Percentiles rank a stretch among this genome's conserved stretches.
Evolutionary conservation across 78 protist genomes (phyloP).

Genomic region (Dictyostelium discoideum): dicty_2.7 NC_007089.4:3916001-3916500

Average conservation of each 20-base stretch:
- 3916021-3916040: too few relatives aligned
- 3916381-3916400: too few relatives aligned
- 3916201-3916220: background rate
- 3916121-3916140: background rate
- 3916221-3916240: background rate
- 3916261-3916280: constrained; percentile 2
- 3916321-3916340: background rate
- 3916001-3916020: too few relatives aligned
- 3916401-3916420: too few relatives aligned
- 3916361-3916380: background rate
- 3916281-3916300: background rate
- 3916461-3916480: constrained; percentile 21
- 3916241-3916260: background rate
- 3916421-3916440: constrained; percentile 35
- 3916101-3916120: background rate
- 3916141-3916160: too few relatives aligned
- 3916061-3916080: too few relatives aligned
- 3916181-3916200: background rate
- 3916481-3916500: constrained; percentile 57
- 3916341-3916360: too few relatives aligned
- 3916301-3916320: constrained; percentile 21
- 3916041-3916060: too few relatives aligned
- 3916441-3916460: constrained; percentile 61
- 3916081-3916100: too few relatives aligned
- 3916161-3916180: background rate